Evolutionary conservation across 306 rosid species (phyloP), one percentile per base, ranked within the genome.

Genomic region (Begonia fuchsioides): DNA sequence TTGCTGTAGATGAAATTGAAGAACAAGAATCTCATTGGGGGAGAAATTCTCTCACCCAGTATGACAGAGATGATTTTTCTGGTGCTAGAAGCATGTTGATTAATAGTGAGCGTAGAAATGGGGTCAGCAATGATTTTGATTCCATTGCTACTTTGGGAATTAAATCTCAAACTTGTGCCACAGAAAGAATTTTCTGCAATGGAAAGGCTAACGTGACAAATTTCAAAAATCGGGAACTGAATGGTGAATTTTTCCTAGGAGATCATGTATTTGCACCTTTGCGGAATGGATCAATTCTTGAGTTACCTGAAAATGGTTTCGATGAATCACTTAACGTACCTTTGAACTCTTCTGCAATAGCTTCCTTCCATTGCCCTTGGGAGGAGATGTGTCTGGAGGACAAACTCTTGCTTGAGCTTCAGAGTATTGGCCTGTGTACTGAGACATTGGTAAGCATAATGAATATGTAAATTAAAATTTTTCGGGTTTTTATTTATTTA

Each of bases 391-490:
- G 66, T 51, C 53, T 92, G 54, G 78, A 86, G 69, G 93, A 86
- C 53, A 92, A 72, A 68, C 76, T 92, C 72, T 81, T 92, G 39
- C 67, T 86, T 80, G 99, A 92, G 78, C 75, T 92, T 71, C 94
- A 71, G 56, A 86, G 96, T 56, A 68, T 92, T 61, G 99, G 87
- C 64, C 68, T 92, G 57, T 73, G 69, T 63, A 93, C 81, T 15
- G 88, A 78, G 18, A 68, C 75, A 12, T 75, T 71, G 88, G 99
- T 92, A 72, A 38, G 84, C 3, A 41, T 73, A 3, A 26, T 26
- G 5, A 26, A 3, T 26, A 26, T 26, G 6, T 26, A 3, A 26
- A 26, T 3, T 26, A 7, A 5, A 43, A 10, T 12, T 62, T 53
- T 66, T 47, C 13, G 50, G 32, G 32, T 38, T 38, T 6, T 46